These are phyloP conservation scores for Phytophthora colocasiae DNA, from an alignment of 352 stramenopile genomes.

Conservation along the genomic window DNA sequence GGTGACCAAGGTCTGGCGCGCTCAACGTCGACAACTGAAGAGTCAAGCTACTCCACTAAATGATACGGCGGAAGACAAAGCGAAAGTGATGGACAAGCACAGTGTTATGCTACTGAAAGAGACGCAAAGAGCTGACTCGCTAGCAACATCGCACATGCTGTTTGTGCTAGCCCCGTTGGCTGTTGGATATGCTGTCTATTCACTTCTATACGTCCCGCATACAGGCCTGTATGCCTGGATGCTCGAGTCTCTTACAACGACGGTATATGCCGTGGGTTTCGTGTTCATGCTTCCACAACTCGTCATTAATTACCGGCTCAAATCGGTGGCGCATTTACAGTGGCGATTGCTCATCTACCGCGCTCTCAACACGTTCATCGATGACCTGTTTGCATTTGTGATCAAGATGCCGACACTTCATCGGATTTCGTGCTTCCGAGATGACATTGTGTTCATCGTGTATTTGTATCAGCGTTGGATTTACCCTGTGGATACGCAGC, in stretches of 20 bases:
- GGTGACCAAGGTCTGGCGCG: constrained; percentile 70
- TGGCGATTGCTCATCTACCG: constrained; percentile 96
- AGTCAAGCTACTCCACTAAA: constrained; percentile 3
- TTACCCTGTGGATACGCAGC: constrained; percentile 84
- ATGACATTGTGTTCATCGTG: constrained; percentile 92
- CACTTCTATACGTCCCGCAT: constrained; percentile 85
- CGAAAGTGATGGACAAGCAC: constrained; percentile 38
- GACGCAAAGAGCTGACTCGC: constrained; percentile 77
- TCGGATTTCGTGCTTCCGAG: constrained; percentile 88
- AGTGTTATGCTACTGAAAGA: constrained; percentile 35
- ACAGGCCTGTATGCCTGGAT: constrained; percentile 86
- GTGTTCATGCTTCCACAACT: constrained; percentile 93
- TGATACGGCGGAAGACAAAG: constrained; percentile 38
- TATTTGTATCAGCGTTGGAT: constrained; percentile 93
- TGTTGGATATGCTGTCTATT: constrained; percentile 82
- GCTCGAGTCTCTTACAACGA: constrained; percentile 86
- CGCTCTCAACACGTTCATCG: constrained; percentile 94
- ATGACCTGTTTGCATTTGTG: constrained; percentile 93
- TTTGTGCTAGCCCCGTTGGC: constrained; percentile 80
- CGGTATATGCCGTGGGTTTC: constrained; percentile 92
- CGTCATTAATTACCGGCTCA: constrained; percentile 94
- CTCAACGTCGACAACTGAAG: constrained; percentile 33
- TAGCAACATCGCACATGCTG: constrained; percentile 87
- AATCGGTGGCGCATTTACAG: constrained; percentile 91
- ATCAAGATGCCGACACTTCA: constrained; percentile 94